Evolutionary conservation across 495 filamentous ascomycete species (phyloP).

Genomic region (Peziza echinospora): DNA sequence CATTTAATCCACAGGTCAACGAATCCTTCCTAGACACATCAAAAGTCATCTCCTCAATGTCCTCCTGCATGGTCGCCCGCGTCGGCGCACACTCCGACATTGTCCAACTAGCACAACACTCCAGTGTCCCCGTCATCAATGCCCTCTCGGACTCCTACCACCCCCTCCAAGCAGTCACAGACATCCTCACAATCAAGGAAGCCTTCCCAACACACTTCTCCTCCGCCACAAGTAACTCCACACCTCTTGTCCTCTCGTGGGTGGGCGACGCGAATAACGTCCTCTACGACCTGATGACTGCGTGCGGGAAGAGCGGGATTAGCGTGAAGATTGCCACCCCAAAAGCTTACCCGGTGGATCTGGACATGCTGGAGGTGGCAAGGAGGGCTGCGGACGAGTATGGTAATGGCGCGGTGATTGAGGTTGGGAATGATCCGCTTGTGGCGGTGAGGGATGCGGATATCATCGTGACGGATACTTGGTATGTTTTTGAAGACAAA

Average conservation of each 20-base stretch:
- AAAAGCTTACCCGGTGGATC: constrained; percentile 54
- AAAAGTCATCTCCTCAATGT: constrained; percentile 79
- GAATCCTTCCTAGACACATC: constrained; percentile 80
- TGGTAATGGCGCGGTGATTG: constrained; percentile 38
- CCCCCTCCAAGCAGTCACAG: constrained; percentile 79
- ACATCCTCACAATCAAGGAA: constrained; percentile 78
- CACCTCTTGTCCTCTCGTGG: constrained; percentile 68
- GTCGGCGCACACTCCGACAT: constrained; percentile 71
- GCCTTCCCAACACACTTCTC: constrained; percentile 29
- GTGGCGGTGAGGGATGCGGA: constrained; percentile 78
- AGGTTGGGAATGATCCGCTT: constrained; percentile 53
- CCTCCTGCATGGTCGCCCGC: constrained; percentile 70
- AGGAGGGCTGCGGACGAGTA: constrained; percentile 30
- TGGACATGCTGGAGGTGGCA: constrained; percentile 47
- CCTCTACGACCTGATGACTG: constrained; percentile 76
- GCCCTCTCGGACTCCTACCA: constrained; percentile 75
- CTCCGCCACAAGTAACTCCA: constrained; percentile 4
- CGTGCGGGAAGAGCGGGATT: constrained; percentile 64
- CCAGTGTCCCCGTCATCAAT: constrained; percentile 81
- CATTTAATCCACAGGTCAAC: constrained; percentile 50
- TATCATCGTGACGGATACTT: constrained; percentile 85
- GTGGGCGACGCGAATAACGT: constrained; percentile 95
- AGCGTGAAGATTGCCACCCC: constrained; percentile 73
- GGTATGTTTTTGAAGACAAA: constrained; percentile 27
- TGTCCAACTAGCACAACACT: constrained; percentile 52